These are phyloP conservation scores for Mercurialis annua DNA, from an alignment of 345 rosid species.

Conservation along the genomic window DNA sequence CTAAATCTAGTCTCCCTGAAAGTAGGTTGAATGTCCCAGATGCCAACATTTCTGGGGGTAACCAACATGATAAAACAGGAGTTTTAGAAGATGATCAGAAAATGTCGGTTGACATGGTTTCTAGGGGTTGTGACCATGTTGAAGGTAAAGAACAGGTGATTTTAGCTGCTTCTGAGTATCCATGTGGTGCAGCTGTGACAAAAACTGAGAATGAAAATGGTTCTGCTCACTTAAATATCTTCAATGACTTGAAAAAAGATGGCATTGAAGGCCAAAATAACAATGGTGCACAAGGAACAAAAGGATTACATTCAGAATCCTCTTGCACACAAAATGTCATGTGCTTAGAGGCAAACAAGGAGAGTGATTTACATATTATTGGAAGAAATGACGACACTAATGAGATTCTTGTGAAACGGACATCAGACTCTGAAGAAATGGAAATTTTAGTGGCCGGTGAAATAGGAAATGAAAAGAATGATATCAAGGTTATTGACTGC, in stretches of 20 bases:
- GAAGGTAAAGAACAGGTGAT: slow-evolving; percentile 38
- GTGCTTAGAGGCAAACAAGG: slow-evolving; percentile 53
- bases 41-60: slow-evolving; percentile 35
- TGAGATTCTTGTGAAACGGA: slow-evolving; percentile 32
- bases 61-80: slow-evolving; percentile 17
- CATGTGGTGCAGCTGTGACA: slow-evolving; percentile 33
- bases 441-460: slow-evolving; percentile 42
- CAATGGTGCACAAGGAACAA: slow-evolving; percentile 36
- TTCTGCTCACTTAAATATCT: slow-evolving; percentile 39
- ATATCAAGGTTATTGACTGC: slow-evolving; percentile 32
- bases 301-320: slow-evolving; percentile 61
- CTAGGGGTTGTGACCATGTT: slow-evolving; percentile 36
- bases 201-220: slow-evolving; percentile 37
- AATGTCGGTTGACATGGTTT: slow-evolving; percentile 33
- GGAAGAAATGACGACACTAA: slow-evolving; percentile 39
- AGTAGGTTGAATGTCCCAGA: slow-evolving; percentile 37
- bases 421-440: slow-evolving; percentile 42
- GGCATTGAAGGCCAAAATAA: slow-evolving; percentile 40
- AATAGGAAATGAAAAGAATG: slow-evolving; percentile 40
- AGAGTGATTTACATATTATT: slow-evolving; percentile 37
- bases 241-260: slow-evolving; percentile 39
- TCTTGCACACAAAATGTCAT: slow-evolving; percentile 53
- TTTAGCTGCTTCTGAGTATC: slow-evolving; percentile 41
- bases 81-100: slow-evolving; percentile 31
- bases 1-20: slow-evolving; percentile 36